Percentiles rank a stretch among this genome's conserved stretches.
These are phyloP conservation scores for Nemania diffusa DNA, from an alignment of 2,329 filamentous ascomycete species.

Conservation along the genomic window DNA sequence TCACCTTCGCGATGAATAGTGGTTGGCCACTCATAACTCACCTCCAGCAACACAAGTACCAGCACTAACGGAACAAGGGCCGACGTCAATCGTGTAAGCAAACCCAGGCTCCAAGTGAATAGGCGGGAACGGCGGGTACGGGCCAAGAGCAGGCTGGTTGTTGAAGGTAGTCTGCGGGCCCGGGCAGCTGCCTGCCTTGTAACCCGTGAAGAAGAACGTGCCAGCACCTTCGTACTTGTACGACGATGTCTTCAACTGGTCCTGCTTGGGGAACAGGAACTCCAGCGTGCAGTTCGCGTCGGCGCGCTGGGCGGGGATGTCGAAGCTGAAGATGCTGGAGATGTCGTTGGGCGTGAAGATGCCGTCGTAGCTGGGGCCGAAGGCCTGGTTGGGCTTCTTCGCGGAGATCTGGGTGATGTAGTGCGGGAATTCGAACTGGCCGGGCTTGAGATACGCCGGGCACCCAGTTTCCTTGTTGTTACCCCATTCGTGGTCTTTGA, in stretches of 20 bases:
- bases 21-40: conserved; percentile 35
- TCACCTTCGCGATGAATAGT: background rate
- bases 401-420: conserved; percentile 50
- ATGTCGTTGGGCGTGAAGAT: conserved; percentile 53
- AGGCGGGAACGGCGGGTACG: conserved; percentile 46
- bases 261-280: conserved; percentile 56
- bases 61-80: conserved; percentile 46
- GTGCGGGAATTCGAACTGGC: conserved; percentile 48
- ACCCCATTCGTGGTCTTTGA: conserved; percentile 42
- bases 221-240: conserved; percentile 53
- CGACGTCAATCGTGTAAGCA: conserved; percentile 49
- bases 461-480: conserved; percentile 40
- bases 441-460: conserved; percentile 44
- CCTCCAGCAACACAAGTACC: conserved; percentile 48
- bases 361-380: conserved; percentile 54
- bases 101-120: conserved; percentile 50
- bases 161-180: conserved; percentile 46
- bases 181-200: conserved; percentile 46
- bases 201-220: conserved; percentile 49
- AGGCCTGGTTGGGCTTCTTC: conserved; percentile 50
- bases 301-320: conserved; percentile 52
- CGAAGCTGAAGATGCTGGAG: conserved; percentile 57
- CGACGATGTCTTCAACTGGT: conserved; percentile 49
- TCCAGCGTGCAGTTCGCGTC: conserved; percentile 59
- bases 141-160: conserved; percentile 45